Percentiles rank a stretch among this genome's conserved stretches.
Conservation (phyloP, 1,284 basidiomycete species). For the Ustilago sp. region DNA sequence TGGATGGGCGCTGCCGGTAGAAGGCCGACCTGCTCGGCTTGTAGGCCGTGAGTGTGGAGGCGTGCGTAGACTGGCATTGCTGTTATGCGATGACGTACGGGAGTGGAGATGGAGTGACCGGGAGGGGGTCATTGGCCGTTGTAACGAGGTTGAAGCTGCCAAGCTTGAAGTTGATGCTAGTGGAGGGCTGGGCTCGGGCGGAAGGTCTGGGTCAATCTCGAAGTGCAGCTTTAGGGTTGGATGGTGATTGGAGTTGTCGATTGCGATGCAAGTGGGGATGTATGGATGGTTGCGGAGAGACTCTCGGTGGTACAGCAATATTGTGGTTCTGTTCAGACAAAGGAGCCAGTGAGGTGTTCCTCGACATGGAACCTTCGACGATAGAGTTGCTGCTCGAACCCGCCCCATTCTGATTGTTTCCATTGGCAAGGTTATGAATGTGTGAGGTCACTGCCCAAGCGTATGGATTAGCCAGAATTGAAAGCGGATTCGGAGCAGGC, state of each 20-base stretch:
- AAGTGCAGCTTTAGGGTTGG: constrained; percentile 62
- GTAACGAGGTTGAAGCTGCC: constrained; percentile 2
- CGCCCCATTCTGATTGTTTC: constrained; percentile 12
- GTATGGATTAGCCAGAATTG: constrained; percentile 38
- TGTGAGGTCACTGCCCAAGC: constrained; percentile 33
- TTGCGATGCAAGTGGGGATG: constrained; percentile 15
- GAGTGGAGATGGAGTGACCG: constrained; percentile 28
- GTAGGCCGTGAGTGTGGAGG: constrained; percentile 40
- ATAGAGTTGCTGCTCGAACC: background rate
- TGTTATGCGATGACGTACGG: constrained; percentile 31
- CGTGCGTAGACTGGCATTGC: constrained; percentile 27
- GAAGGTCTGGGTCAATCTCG: constrained; percentile 49
- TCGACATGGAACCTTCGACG: constrained; percentile 7
- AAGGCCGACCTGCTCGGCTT: constrained; percentile 35
- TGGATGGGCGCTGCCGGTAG: constrained; percentile 11
- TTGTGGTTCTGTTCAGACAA: background rate
- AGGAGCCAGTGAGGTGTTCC: constrained; percentile 9
- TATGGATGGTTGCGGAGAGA: constrained; percentile 16
- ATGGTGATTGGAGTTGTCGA: constrained; percentile 59
- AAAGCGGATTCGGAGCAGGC: constrained; percentile 47
- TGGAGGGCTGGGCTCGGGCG: constrained; percentile 22
- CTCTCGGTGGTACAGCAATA: background rate
- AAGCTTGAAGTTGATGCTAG: constrained; percentile 4
- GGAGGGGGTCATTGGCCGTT: constrained; percentile 30
- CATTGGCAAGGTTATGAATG: constrained; percentile 1